Conservation (phyloP, 345 rosid species). For the Iberis pinnata region DNA sequence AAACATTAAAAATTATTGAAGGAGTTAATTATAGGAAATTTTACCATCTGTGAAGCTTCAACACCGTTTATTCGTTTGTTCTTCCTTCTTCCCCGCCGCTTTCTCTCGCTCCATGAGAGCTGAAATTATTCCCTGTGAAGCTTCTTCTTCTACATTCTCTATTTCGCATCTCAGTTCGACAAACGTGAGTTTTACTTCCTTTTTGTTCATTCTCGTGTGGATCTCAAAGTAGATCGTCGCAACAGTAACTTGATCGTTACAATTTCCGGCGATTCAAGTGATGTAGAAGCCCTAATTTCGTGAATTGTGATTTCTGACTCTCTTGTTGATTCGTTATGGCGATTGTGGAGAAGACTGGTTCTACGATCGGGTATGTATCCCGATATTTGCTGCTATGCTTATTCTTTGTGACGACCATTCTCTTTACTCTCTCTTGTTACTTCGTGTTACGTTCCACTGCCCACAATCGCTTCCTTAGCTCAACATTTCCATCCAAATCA, state of each 20-base stretch:
- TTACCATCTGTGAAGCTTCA: constrained; percentile 6
- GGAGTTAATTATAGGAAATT: constrained; percentile 23
- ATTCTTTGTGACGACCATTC: constrained; percentile 36
- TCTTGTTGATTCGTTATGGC: too few relatives aligned
- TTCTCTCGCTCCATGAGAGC: constrained; percentile 14
- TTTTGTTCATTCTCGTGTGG: background rate
- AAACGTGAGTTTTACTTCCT: background rate
- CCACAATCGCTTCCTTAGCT: constrained; percentile 33
- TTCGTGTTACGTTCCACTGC: constrained; percentile 55
- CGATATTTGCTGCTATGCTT: constrained; percentile 47
- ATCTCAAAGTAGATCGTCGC: background rate
- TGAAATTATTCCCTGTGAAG: background rate
- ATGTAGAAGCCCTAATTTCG: background rate
- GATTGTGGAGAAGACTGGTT: constrained; percentile 56
- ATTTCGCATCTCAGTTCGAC: background rate
- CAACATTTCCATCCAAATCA: constrained; percentile 30
- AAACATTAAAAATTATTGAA: too few relatives aligned
- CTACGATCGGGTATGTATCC: constrained; percentile 37
- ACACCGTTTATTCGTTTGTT: constrained; percentile 21
- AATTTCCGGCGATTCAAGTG: background rate
- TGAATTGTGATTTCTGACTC: background rate
- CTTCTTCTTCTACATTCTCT: background rate
- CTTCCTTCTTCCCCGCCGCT: constrained; percentile 27
- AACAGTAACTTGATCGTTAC: too few relatives aligned
- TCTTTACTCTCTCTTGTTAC: constrained; percentile 71